Conservation (phyloP, 768 basidiomycete genomes). For the Suillus subluteus region DNA sequence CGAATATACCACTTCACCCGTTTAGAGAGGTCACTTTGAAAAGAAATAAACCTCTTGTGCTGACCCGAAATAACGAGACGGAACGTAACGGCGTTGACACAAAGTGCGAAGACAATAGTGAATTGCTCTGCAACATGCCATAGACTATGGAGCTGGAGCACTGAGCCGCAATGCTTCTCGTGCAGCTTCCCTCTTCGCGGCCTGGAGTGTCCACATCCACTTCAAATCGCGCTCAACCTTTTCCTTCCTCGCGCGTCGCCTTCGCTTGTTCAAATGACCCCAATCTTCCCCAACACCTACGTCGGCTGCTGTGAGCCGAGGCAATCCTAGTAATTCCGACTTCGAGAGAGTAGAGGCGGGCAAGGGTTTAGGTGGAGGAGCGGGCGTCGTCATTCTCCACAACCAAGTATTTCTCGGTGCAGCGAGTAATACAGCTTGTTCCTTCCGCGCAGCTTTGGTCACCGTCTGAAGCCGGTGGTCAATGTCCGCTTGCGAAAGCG, state of each 20-base stretch:
- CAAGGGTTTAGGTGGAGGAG: slow-evolving; percentile 8
- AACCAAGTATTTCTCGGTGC: slow-evolving; percentile 41
- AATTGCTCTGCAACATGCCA: background rate
- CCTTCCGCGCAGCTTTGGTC: slow-evolving; percentile 24
- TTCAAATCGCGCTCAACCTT: slow-evolving; percentile 49
- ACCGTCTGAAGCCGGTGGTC: slow-evolving; percentile 24
- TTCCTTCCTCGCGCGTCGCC: slow-evolving; percentile 48
- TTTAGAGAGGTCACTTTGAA: background rate
- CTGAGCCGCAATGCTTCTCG: slow-evolving; percentile 1
- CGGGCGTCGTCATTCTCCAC: slow-evolving; percentile 35
- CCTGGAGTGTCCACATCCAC: slow-evolving; percentile 41
- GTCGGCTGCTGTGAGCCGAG: slow-evolving; percentile 27
- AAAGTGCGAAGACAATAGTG: background rate
- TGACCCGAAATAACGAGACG: background rate
- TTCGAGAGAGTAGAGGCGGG: slow-evolving; percentile 29
- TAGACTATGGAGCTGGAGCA: slow-evolving; percentile 6
- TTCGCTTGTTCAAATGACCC: slow-evolving; percentile 59
- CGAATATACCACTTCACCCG: background rate
- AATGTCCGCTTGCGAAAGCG: slow-evolving; percentile 32
- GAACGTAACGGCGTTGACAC: background rate
- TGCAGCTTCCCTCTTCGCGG: slow-evolving; percentile 20
- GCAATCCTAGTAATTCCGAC: slow-evolving; percentile 3
- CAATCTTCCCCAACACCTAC: slow-evolving; percentile 47
- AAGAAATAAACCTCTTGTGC: background rate
- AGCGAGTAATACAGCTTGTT: slow-evolving; percentile 18